Percentiles rank a stretch among this genome's conserved stretches.
These are phyloP conservation scores for Nitzschia sp. DNA, from an alignment of 108 stramenopile genomes.

Conservation along the genomic window DNA sequence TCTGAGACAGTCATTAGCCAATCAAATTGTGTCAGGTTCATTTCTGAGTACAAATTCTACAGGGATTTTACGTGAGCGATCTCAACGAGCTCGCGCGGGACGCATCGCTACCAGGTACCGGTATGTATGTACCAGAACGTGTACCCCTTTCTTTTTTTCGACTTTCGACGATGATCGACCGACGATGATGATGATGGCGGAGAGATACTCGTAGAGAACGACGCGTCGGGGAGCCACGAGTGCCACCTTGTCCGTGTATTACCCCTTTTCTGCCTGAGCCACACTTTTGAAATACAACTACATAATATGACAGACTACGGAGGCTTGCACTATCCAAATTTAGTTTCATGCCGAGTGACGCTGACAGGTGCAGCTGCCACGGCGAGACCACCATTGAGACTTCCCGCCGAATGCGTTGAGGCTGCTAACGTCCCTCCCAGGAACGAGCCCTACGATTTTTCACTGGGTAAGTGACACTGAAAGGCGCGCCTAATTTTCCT, in stretches of 20 bases:
- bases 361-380: slow-evolving; percentile 11
- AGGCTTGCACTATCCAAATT: slow-evolving; percentile 33
- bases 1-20: too few species aligned
- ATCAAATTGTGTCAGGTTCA: too few species aligned
- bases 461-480: neutral
- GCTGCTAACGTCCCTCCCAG: slow-evolving; percentile 10
- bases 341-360: slow-evolving; percentile 24
- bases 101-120: too few species aligned
- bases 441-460: neutral
- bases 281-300: neutral
- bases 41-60: neutral
- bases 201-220: too few species aligned
- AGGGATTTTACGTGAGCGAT: neutral
- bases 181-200: too few species aligned
- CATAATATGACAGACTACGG: slow-evolving; percentile 11
- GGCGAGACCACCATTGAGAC: slow-evolving; percentile 29
- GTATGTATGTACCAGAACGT: too few species aligned
- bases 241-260: too few species aligned
- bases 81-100: too few species aligned
- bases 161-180: too few species aligned
- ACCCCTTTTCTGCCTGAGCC: neutral
- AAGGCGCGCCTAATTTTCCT: too few species aligned
- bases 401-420: slow-evolving; percentile 26
- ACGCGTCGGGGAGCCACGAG: too few species aligned
- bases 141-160: too few species aligned